phyloP scores from a whole-genome alignment of 352 stramenopile species.

The Pythium pyrilobum region DNA sequence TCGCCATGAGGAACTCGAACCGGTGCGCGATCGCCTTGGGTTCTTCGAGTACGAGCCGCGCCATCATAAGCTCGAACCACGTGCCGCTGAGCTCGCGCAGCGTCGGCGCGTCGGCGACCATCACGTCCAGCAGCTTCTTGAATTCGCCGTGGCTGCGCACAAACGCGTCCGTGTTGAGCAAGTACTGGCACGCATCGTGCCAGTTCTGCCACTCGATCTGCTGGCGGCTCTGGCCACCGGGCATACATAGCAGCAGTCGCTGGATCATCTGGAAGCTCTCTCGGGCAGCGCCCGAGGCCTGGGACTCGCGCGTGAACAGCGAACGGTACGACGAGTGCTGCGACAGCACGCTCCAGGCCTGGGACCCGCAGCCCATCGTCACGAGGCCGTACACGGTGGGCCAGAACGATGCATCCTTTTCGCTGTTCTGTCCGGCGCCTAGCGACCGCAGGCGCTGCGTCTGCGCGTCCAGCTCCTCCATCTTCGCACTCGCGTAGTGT shows the following conservation, averaged over 20 bases:
- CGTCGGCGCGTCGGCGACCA: slow-evolving; percentile 42
- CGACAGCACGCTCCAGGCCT: slow-evolving; percentile 58
- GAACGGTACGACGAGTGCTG: slow-evolving; percentile 53
- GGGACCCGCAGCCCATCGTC: slow-evolving; percentile 37
- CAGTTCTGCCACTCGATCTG: slow-evolving; percentile 52
- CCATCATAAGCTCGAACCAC: slow-evolving; percentile 83
- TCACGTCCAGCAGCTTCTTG: slow-evolving; percentile 47
- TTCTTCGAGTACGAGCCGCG: slow-evolving; percentile 65
- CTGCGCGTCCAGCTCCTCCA: slow-evolving; percentile 49
- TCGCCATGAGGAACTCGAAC: slow-evolving; percentile 77
- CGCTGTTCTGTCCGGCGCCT: slow-evolving; percentile 18
- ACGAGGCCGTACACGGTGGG: slow-evolving; percentile 53
- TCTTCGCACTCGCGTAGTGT: slow-evolving; percentile 49
- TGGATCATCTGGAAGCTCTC: slow-evolving; percentile 54
- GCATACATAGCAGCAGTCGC: slow-evolving; percentile 66
- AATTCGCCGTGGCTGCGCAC: slow-evolving; percentile 44
- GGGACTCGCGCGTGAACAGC: slow-evolving; percentile 34
- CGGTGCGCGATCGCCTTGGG: slow-evolving; percentile 69
- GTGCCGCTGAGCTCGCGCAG: slow-evolving; percentile 34
- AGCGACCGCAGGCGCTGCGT: slow-evolving; percentile 34
- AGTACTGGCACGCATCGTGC: slow-evolving; percentile 54
- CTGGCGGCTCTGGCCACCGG: slow-evolving; percentile 20
- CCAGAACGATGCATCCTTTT: slow-evolving; percentile 58
- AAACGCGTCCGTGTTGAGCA: slow-evolving; percentile 49
- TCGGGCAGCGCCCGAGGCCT: slow-evolving; percentile 37